Conservation (phyloP, 2,329 filamentous ascomycete genomes). For the Fusarium chuoi region DNA sequence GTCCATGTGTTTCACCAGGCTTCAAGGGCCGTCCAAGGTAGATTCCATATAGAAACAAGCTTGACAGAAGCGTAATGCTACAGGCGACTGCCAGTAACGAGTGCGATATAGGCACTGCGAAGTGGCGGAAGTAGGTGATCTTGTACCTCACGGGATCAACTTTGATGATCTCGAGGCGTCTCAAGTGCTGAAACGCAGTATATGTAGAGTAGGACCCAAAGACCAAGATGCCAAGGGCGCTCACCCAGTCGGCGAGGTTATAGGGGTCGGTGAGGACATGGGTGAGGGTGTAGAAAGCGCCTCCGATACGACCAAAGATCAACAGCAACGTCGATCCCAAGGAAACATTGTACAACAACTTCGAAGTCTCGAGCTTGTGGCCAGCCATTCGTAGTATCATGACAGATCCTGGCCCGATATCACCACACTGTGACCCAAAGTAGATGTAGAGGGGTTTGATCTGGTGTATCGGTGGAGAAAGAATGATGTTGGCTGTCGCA, state of each 20-base stretch:
- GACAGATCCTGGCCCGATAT: slow-evolving; percentile 34
- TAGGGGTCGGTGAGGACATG: slow-evolving; percentile 35
- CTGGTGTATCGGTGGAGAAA: slow-evolving; percentile 38
- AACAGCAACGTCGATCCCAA: slow-evolving; percentile 25
- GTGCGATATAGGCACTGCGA: slow-evolving; percentile 31
- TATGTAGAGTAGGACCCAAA: slow-evolving; percentile 38
- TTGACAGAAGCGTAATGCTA: slow-evolving; percentile 23
- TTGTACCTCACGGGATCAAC: slow-evolving; percentile 15
- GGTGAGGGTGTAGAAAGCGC: slow-evolving; percentile 31
- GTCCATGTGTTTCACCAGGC: not conserved
- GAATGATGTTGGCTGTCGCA: slow-evolving; percentile 33
- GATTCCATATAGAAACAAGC: slow-evolving; percentile 31
- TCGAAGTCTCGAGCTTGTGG: slow-evolving; percentile 19
- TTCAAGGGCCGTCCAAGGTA: slow-evolving; percentile 20
- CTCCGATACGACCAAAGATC: slow-evolving; percentile 24
- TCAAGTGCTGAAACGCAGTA: slow-evolving; percentile 26
- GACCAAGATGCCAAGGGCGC: slow-evolving; percentile 33
- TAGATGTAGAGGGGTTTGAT: slow-evolving; percentile 43
- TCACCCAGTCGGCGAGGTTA: slow-evolving; percentile 36
- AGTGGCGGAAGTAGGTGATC: slow-evolving; percentile 5
- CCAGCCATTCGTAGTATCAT: slow-evolving; percentile 36
- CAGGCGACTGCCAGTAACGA: slow-evolving; percentile 29
- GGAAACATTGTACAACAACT: slow-evolving; percentile 21
- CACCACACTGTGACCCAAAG: slow-evolving; percentile 41
- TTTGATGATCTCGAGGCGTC: slow-evolving; percentile 26